Evolutionary conservation across 768 basidiomycete genomes (phyloP), one percentile per base, ranked within the genome.

Genomic region (Suillus weaverae): DNA sequence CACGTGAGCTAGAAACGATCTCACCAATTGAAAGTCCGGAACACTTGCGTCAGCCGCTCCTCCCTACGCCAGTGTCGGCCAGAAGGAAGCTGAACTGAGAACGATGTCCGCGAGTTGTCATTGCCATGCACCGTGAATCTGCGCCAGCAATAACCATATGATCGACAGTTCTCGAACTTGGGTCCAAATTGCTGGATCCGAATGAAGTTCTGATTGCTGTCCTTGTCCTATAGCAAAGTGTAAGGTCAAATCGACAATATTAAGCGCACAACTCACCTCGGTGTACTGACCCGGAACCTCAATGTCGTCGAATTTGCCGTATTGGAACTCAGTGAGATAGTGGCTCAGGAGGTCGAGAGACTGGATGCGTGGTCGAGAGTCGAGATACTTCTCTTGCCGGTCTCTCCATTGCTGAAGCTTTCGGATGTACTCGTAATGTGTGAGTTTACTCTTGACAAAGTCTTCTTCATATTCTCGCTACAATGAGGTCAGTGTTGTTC

Each of bases 221-320:
- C 97, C 76, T 96, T 95, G 73, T 99, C 95, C 95, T 97, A 61
- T 61, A 35, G n/a, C 30, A 72, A 46, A 71, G 56, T 18, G 44
- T 16, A 35, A n/a, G 43, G 32, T 18, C 39, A 13, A 20, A 30
- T 11, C 20, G 22, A 43, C 0, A 36, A 48, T 10, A 8, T 39
- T 35, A 22, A 41, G 4, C 36, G 10, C 41, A 72, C 30, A n/a
- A 1, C 80, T 70, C 62, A 92, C 95, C 85, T 98, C 94, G 0
- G 95, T 92, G 74, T 99, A 99, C 76, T 99, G 97, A 8, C 97
- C 97, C n/a, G 96, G 96, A 59, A 99, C 87, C 73, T 99, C 96
- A 44, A 99, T 93, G 68, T 99, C 97, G 68, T 99, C 97, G 59
- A 97, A 95, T 75, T 95, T 97, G 72, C 88, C 89, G 76, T 98